These are phyloP conservation scores for Golubevia pallescens DNA, from an alignment of 1,284 basidiomycete species.

Conservation along the genomic window DNA sequence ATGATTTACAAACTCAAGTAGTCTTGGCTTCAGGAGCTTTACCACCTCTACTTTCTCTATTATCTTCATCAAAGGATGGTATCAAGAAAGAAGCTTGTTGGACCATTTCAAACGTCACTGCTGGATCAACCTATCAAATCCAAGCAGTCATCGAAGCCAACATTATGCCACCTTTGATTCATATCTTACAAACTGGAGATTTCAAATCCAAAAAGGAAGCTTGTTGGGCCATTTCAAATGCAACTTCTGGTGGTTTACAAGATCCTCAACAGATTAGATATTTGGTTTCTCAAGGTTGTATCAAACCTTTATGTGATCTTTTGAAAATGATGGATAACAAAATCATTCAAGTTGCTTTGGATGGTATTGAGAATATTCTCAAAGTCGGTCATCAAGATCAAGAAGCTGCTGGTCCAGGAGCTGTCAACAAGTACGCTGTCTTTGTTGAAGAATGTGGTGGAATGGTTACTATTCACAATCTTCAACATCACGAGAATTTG, in stretches of 20 bases:
- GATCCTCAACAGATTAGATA: slow-evolving; percentile 98
- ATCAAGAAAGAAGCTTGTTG: slow-evolving; percentile 95
- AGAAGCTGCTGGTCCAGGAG: slow-evolving; percentile 79
- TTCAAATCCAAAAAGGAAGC: slow-evolving; percentile 99
- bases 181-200: slow-evolving; percentile 95
- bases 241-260: slow-evolving; percentile 94
- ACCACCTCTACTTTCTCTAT: slow-evolving; percentile 84
- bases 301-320: slow-evolving; percentile 96
- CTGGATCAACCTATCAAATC: slow-evolving; percentile 93
- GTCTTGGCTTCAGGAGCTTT: slow-evolving; percentile 96
- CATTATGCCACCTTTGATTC: slow-evolving; percentile 96
- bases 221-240: slow-evolving; percentile 99
- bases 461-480: slow-evolving; percentile 50
- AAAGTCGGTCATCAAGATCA: slow-evolving; percentile 98
- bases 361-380: slow-evolving; percentile 97
- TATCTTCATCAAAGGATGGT: slow-evolving; percentile 95
- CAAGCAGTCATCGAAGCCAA: slow-evolving; percentile 77
- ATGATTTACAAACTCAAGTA: slow-evolving; percentile 97
- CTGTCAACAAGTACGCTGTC: slow-evolving; percentile 88
- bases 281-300: slow-evolving; percentile 95
- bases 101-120: slow-evolving; percentile 99
- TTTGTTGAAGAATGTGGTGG: slow-evolving; percentile 79
- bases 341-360: slow-evolving; percentile 96
- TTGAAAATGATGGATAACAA: slow-evolving; percentile 99
- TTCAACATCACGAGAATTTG: slow-evolving; percentile 63